Conservation (phyloP, 257 asterid genomes). For the Plectranthus barbatus region DNA sequence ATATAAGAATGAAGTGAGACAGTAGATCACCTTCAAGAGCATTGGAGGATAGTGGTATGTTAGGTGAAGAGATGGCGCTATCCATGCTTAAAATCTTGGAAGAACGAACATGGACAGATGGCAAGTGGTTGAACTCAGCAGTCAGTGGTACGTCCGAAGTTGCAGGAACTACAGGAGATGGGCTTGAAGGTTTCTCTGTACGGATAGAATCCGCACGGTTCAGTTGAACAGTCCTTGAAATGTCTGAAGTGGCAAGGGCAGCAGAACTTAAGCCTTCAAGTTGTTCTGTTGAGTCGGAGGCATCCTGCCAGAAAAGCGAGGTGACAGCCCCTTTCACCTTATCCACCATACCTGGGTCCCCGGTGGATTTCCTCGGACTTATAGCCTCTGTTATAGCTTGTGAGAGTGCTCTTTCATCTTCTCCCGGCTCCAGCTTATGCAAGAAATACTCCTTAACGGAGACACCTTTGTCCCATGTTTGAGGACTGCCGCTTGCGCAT, state of each 20-base stretch:
- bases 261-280: constrained; percentile 15
- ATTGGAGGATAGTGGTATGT: constrained; percentile 35
- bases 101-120: constrained; percentile 15
- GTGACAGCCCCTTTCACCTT: constrained; percentile 68
- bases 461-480: constrained; percentile 72
- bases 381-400: constrained; percentile 75
- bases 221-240: neutral
- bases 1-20: neutral
- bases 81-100: constrained; percentile 11
- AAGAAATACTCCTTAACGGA: constrained; percentile 76
- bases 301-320: constrained; percentile 51
- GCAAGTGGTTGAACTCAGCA: neutral
- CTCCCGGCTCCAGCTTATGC: constrained; percentile 86
- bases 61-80: constrained; percentile 34
- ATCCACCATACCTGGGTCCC: constrained; percentile 56
- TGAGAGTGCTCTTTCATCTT: constrained; percentile 84
- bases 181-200: neutral
- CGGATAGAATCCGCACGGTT: neutral
- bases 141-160: neutral
- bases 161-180: neutral
- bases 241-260: neutral
- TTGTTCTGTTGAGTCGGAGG: constrained; percentile 13
- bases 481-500: constrained; percentile 24
- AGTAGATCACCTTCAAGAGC: constrained; percentile 42
- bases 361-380: constrained; percentile 47